These are phyloP conservation scores for Phaeophleospora eucalypticola DNA, from an alignment of 2,329 filamentous ascomycete genomes.

Conservation along the genomic window DNA sequence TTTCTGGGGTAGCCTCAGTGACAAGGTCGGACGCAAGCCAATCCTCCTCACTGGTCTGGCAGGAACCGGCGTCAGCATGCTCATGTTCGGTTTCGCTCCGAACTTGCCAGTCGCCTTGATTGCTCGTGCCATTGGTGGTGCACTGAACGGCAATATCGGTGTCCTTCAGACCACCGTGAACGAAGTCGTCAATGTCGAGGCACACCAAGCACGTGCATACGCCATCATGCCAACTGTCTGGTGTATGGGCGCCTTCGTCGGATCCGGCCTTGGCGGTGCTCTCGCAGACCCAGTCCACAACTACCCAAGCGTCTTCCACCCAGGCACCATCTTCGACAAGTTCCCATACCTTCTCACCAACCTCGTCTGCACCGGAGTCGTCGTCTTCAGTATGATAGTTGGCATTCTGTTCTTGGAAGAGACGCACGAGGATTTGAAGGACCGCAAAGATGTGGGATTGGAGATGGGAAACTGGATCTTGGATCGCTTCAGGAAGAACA, in stretches of 20 bases:
- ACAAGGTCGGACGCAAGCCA: conserved; percentile 86
- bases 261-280: conserved; percentile 84
- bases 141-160: conserved; percentile 94
- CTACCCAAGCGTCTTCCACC: conserved; percentile 69
- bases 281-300: conserved; percentile 81
- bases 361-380: conserved; percentile 77
- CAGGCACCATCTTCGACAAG: conserved; percentile 72
- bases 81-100: conserved; percentile 85
- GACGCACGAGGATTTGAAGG: conserved; percentile 80
- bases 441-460: conserved; percentile 68
- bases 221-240: conserved; percentile 98
- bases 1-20: conserved; percentile 89
- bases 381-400: conserved; percentile 69
- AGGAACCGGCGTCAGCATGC: conserved; percentile 87
- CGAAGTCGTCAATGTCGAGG: conserved; percentile 86
- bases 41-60: conserved; percentile 84
- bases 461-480: conserved; percentile 71
- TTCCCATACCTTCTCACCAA: conserved; percentile 93
- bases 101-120: conserved; percentile 78
- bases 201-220: conserved; percentile 91
- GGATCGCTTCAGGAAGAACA: conserved; percentile 21
- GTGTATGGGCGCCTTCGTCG: conserved; percentile 94
- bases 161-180: conserved; percentile 93
- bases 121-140: conserved; percentile 81
- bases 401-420: conserved; percentile 89